phyloP scores from a whole-genome alignment of 2,329 filamentous ascomycete genomes.

The Clonostachys rosea region DNA sequence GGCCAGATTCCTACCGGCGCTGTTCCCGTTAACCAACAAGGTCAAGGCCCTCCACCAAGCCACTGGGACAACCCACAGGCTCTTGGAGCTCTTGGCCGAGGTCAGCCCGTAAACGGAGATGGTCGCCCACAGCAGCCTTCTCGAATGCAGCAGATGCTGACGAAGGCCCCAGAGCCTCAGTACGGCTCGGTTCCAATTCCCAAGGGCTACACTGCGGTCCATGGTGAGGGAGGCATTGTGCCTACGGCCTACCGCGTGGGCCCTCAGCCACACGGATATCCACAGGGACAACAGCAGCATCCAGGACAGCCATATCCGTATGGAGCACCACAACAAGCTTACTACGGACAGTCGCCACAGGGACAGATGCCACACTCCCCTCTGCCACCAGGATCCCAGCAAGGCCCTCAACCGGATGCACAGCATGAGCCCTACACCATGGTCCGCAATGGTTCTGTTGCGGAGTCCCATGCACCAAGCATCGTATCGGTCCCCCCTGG shows the following conservation, averaged over 20 bases:
- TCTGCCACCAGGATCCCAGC: too few relatives aligned
- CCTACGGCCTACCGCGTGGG: conserved; percentile 18
- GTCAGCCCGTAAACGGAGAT: background rate
- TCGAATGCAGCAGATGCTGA: conserved; percentile 4
- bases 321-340: conserved; percentile 4
- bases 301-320: conserved; percentile 4
- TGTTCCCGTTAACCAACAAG: background rate
- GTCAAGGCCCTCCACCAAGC: background rate
- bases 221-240: conserved; percentile 24
- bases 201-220: conserved; percentile 24
- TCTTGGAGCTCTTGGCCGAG: background rate
- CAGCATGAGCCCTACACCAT: too few relatives aligned
- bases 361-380: too few relatives aligned
- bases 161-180: conserved; percentile 16
- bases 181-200: conserved; percentile 32
- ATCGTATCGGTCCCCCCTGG: too few relatives aligned
- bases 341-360: background rate
- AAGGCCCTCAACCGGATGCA: too few relatives aligned
- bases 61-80: background rate
- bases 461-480: too few relatives aligned
- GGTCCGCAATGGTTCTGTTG: too few relatives aligned
- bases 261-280: conserved; percentile 7
- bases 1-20: too few relatives aligned
- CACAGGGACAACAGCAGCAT: conserved; percentile 5
- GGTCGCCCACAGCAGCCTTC: conserved; percentile 1